phyloP scores from a whole-genome alignment of 805 yeast species.

The Hanseniaspora lachancei region DNA sequence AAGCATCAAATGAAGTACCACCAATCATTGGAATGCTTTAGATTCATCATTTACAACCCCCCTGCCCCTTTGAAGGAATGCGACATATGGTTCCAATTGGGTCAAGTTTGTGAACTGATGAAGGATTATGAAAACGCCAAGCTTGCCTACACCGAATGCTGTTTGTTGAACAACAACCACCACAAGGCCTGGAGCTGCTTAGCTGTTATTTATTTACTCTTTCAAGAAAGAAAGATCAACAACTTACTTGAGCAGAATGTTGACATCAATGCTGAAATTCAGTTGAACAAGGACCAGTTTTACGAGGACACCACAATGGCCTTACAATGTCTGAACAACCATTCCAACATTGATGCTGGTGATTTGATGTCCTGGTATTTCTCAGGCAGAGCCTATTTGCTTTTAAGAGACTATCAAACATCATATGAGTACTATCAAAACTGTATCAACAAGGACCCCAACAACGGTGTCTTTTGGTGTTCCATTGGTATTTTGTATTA shows the following conservation, averaged over 20 bases:
- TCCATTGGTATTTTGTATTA: conserved; percentile 90
- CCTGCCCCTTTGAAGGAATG: conserved; percentile 93
- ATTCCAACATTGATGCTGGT: conserved; percentile 73
- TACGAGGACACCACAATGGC: conserved; percentile 77
- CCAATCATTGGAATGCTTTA: conserved; percentile 86
- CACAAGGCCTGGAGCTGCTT: conserved; percentile 92
- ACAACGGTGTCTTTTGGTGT: conserved; percentile 98
- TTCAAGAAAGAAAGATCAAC: conserved; percentile 13
- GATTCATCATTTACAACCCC: conserved; percentile 78
- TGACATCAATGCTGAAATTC: background rate
- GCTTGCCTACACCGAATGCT: conserved; percentile 89
- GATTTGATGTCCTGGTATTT: conserved; percentile 98
- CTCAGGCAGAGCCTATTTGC: conserved; percentile 92
- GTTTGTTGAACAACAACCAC: conserved; percentile 80
- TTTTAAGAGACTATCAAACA: conserved; percentile 83
- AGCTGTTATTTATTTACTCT: conserved; percentile 76
- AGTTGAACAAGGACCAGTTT: conserved; percentile 35
- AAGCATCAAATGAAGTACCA: conserved; percentile 83
- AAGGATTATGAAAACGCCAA: conserved; percentile 82
- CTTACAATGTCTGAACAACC: conserved; percentile 64
- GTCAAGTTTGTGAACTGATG: conserved; percentile 87
- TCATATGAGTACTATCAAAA: conserved; percentile 98
- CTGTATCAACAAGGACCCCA: conserved; percentile 90
- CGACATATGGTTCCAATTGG: conserved; percentile 97
- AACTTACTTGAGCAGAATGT: background rate